Evolutionary conservation across 2,329 filamentous ascomycete genomes (phyloP).

Genomic region (Colletotrichum zoysiae): DNA sequence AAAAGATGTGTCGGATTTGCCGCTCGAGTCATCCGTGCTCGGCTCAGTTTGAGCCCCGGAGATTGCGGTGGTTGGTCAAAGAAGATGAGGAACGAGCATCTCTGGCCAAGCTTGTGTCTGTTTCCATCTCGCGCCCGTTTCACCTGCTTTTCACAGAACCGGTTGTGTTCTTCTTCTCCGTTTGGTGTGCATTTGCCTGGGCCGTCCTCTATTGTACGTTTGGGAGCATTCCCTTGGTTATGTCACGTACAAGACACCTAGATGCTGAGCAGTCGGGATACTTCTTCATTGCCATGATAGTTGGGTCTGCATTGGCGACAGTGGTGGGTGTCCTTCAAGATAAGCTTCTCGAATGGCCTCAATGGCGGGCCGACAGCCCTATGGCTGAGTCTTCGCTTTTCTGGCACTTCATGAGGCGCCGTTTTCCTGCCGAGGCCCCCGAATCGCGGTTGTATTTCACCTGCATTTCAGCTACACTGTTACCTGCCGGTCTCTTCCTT

Average conservation of each 20-base stretch:
- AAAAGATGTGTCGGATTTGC: conserved; percentile 22
- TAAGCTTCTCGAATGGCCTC: conserved; percentile 65
- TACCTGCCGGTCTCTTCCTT: conserved; percentile 85
- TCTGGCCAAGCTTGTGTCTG: conserved; percentile 75
- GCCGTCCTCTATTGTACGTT: conserved; percentile 89
- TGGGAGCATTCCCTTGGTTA: conserved; percentile 83
- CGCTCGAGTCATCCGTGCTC: conserved; percentile 20
- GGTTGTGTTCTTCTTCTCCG: conserved; percentile 86
- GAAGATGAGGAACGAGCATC: conserved; percentile 82
- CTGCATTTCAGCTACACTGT: conserved; percentile 79
- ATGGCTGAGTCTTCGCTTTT: conserved; percentile 49
- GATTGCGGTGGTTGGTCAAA: conserved; percentile 84
- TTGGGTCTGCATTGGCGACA: conserved; percentile 76
- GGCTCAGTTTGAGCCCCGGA: conserved; percentile 44
- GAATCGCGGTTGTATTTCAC: conserved; percentile 88
- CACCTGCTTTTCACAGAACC: conserved; percentile 81
- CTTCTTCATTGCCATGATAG: conserved; percentile 72
- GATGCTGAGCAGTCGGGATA: conserved; percentile 74
- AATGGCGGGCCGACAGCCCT: conserved; percentile 53
- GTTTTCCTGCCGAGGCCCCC: conserved; percentile 67
- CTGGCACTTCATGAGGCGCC: conserved; percentile 60
- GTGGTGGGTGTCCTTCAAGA: conserved; percentile 80
- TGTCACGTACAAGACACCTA: conserved; percentile 76
- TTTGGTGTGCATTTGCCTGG: conserved; percentile 94
- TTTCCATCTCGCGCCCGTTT: conserved; percentile 84